Base-by-base conservation (phyloP, 1,139 yeast species). In the Yamadazyma triangularis region DNA sequence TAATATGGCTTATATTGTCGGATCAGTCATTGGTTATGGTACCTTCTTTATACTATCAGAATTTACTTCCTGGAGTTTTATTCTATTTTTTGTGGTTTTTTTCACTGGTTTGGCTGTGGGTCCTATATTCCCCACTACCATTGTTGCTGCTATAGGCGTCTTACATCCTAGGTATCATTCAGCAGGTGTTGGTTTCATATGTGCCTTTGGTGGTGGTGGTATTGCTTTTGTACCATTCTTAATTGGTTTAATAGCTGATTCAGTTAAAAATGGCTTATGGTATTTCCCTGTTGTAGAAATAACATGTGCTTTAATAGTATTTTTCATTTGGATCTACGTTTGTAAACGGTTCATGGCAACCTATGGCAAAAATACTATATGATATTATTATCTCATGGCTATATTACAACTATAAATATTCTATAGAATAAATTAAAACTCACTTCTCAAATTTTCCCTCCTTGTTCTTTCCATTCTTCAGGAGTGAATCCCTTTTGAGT, bases 401-500 rank as follows among this genome's bases (percentile, higher is more conserved):
- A 18, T 18, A 18, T 18, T 18, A 18, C 20, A 18, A 18, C 9
- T 18, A 18, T 26, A 15, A 21, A 30, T 23, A 14, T 13, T 9
- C 12, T 21, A 10, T 14, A 29, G 29, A 13, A 31, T 25, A 25
- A n/a, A n/a, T 18, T 5, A 7, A n/a, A 8, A 19, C 8, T n/a
- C 7, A 26, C 28, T 21, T 23, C 7, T n/a, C 13, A n/a, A 22
- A 28, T 21, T 8, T 11, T 28, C 2, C 69, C 69, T 11, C 67
- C 68, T 39, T 67, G 73, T 3, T 53, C 58, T 24, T 62, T 62
- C 88, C 89, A 84, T 53, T 84, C 94, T 18, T 72, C 79, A 2
- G 74, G 72, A 0, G 93, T 82, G 46, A 74, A 79, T 13, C 87
- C 82, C 59, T 86, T 88, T 50, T 91, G 96, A 1, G 96, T 87